Base-by-base conservation (phyloP, 768 basidiomycete species). In the Amanita pallidorosea region DNA sequence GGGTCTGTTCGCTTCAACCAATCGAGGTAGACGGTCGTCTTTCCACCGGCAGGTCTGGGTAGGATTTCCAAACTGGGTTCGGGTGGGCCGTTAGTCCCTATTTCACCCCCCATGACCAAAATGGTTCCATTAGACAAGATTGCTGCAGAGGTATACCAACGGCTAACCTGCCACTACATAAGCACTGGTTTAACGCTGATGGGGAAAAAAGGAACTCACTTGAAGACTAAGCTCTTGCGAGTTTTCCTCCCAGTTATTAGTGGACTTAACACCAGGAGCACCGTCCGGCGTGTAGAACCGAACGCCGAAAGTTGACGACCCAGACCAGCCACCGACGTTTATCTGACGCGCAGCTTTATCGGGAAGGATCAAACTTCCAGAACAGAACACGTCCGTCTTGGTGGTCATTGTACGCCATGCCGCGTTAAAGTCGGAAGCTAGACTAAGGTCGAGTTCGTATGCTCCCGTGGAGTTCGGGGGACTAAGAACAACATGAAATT, bases 241-340 rank as follows among this genome's bases (percentile, higher is more conserved):
- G 55, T 88, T 77, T 62, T 89, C 87, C 62, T 89, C 75, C 88
- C 88, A 90, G 56, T 89, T 83, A 48, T 79, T 81, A 4, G 84
- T 88, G 5, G 79, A 77, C 54, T 85, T 86, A 27, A 80, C 76
- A 1, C 88, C 88, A 4, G 75, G 65, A 1, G 60, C 66, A 22
- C 88, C 87, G 57, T 82, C 74, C 0, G 88, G 88, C 0, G 77
- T 78, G 54, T 85, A 89, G 15, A 90, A 63, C 25, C 88, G 75
- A 27, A 90, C 68, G 36, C 88, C 88, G 47, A 69, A 83, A 8
- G 85, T 87, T 18, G 85, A 87, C 2, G 75, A 67, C 47, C 76
- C 65, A 15, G 84, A 85, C 87, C 87, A 74, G 23, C 83, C 83
- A 43, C 82, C 81, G 42, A 84, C 73, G 53, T 81, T 80, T 60